phyloP scores from a whole-genome alignment of 345 rosid genomes.

The Cardiospermum halicacabum region DNA sequence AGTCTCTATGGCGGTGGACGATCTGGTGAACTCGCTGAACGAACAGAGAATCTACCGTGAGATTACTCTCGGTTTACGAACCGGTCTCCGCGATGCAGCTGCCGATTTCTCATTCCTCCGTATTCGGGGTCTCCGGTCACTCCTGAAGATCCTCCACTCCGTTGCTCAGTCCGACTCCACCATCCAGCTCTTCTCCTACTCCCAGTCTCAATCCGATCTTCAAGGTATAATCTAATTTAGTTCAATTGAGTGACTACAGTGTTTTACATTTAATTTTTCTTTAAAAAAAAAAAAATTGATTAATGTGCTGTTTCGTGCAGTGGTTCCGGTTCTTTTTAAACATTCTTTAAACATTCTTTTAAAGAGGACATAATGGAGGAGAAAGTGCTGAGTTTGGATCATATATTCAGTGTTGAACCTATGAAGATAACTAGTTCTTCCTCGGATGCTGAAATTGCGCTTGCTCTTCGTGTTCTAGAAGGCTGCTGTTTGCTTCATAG shows the following conservation, averaged over 20 bases:
- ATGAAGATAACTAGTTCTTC: conserved; percentile 80
- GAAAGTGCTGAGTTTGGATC: conserved; percentile 64
- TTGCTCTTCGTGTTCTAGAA: conserved; percentile 90
- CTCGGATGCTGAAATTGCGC: conserved; percentile 68
- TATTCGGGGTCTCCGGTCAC: conserved; percentile 75
- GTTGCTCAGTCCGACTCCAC: conserved; percentile 68
- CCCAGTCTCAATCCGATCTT: conserved; percentile 73
- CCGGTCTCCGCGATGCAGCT: conserved; percentile 77
- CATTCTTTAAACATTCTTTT: conserved; percentile 77
- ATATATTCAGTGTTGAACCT: conserved; percentile 74
- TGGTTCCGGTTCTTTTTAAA: conserved; percentile 72
- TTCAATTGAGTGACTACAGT: neutral
- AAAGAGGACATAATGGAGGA: conserved; percentile 66
- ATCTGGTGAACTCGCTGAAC: conserved; percentile 60
- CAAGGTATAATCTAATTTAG: conserved; percentile 40
- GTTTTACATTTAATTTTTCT: neutral
- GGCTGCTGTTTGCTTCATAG: conserved; percentile 91
- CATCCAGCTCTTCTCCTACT: conserved; percentile 61
- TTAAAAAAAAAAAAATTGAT: neutral
- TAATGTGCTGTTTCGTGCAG: conserved; percentile 21
- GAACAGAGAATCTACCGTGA: conserved; percentile 69
- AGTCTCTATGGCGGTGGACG: conserved; percentile 60
- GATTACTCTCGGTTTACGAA: conserved; percentile 83
- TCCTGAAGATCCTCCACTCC: conserved; percentile 78
- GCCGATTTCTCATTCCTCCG: conserved; percentile 97